phyloP scores from a whole-genome alignment of 495 filamentous ascomycete species.

The Tuber melanosporum region DNA sequence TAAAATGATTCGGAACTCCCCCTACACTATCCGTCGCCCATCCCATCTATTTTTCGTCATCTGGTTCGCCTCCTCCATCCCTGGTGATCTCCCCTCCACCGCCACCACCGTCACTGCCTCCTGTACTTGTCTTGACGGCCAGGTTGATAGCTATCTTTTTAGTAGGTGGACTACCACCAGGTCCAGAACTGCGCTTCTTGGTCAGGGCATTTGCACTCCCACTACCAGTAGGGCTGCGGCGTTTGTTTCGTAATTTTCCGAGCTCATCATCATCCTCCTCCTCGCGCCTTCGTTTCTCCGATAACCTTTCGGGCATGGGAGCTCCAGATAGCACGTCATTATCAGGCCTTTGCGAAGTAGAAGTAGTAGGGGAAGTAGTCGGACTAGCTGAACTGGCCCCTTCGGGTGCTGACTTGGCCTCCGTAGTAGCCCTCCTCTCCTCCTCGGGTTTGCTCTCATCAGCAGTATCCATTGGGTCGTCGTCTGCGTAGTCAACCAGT shows the following conservation, averaged over 20 bases:
- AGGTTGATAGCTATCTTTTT: conserved; percentile 52
- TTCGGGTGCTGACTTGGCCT: conserved; percentile 14
- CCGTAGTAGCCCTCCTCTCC: conserved; percentile 16
- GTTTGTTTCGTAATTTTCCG: conserved; percentile 64
- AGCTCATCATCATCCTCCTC: conserved; percentile 76
- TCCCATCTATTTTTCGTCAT: conserved; percentile 44
- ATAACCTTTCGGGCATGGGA: conserved; percentile 66
- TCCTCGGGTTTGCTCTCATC: conserved; percentile 53
- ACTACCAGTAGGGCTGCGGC: conserved; percentile 51
- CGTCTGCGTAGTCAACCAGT: conserved; percentile 84
- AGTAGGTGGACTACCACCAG: conserved; percentile 42
- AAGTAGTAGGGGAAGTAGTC: conserved; percentile 31
- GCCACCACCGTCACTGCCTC: conserved; percentile 21
- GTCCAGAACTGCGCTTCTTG: conserved; percentile 42
- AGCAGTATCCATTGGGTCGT: conserved; percentile 62
- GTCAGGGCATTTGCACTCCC: conserved; percentile 24
- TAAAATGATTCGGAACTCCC: conserved; percentile 39
- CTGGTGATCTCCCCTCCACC: conserved; percentile 21
- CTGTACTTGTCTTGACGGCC: conserved; percentile 28
- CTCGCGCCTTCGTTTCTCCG: conserved; percentile 84
- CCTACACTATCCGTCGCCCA: conserved; percentile 41
- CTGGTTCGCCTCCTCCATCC: conserved; percentile 19
- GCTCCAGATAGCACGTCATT: conserved; percentile 40
- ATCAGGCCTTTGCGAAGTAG: conserved; percentile 40
- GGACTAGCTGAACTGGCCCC: conserved; percentile 27